These are phyloP conservation scores for Anastatica hierochuntica DNA, from an alignment of 345 rosid genomes.

Conservation along the genomic window DNA sequence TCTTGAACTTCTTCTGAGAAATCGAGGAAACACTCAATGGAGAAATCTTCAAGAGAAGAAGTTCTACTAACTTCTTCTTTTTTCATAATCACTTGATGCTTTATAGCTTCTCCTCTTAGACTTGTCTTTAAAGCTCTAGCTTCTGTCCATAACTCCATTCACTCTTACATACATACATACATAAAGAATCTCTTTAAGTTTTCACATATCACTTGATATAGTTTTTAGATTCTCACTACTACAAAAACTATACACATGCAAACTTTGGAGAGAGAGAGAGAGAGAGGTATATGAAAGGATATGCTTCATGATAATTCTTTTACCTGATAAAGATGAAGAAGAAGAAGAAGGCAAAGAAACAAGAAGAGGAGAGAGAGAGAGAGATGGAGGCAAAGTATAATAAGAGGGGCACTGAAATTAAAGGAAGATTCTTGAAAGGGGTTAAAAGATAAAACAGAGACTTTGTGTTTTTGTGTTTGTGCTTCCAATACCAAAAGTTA, in stretches of 20 bases:
- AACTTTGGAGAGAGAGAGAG: neutral
- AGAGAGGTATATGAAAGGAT: neutral
- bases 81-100: conserved; percentile 20
- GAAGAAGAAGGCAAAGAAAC: conserved; percentile 17
- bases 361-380: conserved; percentile 13
- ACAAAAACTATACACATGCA: conserved; percentile 24
- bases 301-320: too few relatives aligned
- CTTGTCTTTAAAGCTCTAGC: conserved; percentile 53
- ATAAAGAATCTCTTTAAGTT: too few relatives aligned
- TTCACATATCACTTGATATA: too few relatives aligned
- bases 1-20: conserved; percentile 40
- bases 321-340: too few relatives aligned
- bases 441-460: conserved; percentile 19
- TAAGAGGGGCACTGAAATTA: conserved; percentile 6
- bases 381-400: conserved; percentile 11
- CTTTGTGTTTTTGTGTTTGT: conserved; percentile 14
- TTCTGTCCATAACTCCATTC: conserved; percentile 60
- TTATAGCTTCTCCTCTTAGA: conserved; percentile 35
- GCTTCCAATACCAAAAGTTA: conserved; percentile 21
- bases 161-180: too few relatives aligned
- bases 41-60: conserved; percentile 42
- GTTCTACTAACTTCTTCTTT: conserved; percentile 34
- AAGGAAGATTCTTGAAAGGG: too few relatives aligned
- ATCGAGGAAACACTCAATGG: conserved; percentile 62
- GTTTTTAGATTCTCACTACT: too few relatives aligned